Evolutionary conservation across 2,329 filamentous ascomycete genomes (phyloP).

Genomic region (Penicillium sp.): DNA sequence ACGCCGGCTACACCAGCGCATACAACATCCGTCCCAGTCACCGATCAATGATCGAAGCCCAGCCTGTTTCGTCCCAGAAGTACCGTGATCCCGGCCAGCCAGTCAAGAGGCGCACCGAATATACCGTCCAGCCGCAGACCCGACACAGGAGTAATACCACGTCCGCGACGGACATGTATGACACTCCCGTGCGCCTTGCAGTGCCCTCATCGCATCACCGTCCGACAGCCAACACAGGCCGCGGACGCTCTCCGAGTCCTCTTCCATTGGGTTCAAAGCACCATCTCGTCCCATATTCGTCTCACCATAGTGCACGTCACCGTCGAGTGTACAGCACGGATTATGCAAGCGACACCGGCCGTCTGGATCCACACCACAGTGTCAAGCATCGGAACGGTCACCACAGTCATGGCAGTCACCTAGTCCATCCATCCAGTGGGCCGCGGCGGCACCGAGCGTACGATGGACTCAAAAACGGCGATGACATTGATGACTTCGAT

Average conservation of each 20-base stretch:
- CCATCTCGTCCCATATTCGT: constrained; percentile 35
- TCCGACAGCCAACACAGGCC: constrained; percentile 29
- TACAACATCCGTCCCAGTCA: constrained; percentile 28
- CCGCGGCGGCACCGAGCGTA: constrained; percentile 30
- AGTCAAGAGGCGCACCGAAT: constrained; percentile 37
- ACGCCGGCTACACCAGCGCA: constrained; percentile 27
- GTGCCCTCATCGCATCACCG: constrained; percentile 29
- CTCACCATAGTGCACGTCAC: constrained; percentile 28
- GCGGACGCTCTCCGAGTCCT: constrained; percentile 35
- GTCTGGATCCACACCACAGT: constrained; percentile 23
- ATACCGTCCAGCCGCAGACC: constrained; percentile 34
- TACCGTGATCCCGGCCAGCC: constrained; percentile 32
- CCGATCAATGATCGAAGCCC: constrained; percentile 33
- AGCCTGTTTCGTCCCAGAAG: constrained; percentile 33
- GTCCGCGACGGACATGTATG: constrained; percentile 29
- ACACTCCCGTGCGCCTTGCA: constrained; percentile 27
- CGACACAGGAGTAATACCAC: constrained; percentile 37
- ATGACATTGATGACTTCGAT: constrained; percentile 43
- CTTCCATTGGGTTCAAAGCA: constrained; percentile 32
- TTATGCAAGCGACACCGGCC: constrained; percentile 39
- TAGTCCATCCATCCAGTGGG: constrained; percentile 25
- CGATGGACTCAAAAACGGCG: constrained; percentile 31
- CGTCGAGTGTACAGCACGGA: constrained; percentile 34
- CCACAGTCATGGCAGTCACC: constrained; percentile 9
- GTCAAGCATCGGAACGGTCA: constrained; percentile 21